Evolutionary conservation across 2,329 filamentous ascomycete genomes (phyloP), one percentile per base, ranked within the genome.

Genomic region (Talaromyces sp.): DNA sequence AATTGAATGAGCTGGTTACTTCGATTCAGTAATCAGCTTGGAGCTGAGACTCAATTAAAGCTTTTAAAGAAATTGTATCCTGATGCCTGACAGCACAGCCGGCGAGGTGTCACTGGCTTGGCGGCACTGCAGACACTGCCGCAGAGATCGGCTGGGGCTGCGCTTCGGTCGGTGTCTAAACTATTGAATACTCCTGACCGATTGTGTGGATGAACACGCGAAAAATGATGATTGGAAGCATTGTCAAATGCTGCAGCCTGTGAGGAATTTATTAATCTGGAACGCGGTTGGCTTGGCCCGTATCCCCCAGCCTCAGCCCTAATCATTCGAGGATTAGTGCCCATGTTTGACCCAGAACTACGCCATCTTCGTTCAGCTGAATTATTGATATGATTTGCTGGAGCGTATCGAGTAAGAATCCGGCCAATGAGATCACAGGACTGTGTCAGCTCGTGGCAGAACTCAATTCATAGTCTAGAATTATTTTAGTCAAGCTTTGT

Each of bases 51-150:
- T 11, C 19, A 19, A 45, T 33, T 31, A 27, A 59, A n/a, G 6
- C 24, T 59, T 31, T 41, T 45, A 19, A 63, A 24, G 22, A 31
- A 16, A 45, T 13, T 9, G 22, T 59, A 59, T 41, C 39, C 19
- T 27, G 56, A 59, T 41, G 37, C 56, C 39, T 41, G 3, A n/a
- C 56, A 24, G 56, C 56, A 59, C 56, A 59, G 56, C 56, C 56
- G 10, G 19, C 19, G 24, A n/a, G 24, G 3, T 43, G 37, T 60
- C 57, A 45, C 19, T 47, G 54, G 39, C 48, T 56, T 39, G 52
- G 52, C 52, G 33, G 19, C 52, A 39, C 33, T 37, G 56, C 56
- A 59, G 56, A 59, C 56, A 59, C 50, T 56, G 52, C 50, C 31
- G 50, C 33, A 56, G 52, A 37, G 52, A 39, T 37, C 52, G n/a